phyloP scores from a whole-genome alignment of 2,329 filamentous ascomycete species.

The Colletotrichum sp. region DNA sequence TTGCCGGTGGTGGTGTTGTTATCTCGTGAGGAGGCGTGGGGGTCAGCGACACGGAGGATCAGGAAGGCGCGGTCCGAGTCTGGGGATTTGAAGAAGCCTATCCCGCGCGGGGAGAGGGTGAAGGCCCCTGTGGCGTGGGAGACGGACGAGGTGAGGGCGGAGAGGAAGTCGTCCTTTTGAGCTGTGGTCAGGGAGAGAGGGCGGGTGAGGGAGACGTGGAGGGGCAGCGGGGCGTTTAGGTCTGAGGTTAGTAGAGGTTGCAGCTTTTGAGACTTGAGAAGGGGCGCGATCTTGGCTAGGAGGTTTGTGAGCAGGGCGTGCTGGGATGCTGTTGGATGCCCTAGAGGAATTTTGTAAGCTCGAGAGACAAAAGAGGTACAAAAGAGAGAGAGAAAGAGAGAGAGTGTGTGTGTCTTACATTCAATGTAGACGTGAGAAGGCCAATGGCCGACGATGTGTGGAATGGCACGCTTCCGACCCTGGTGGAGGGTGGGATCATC shows the following conservation, averaged over 20 bases:
- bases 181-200: constrained; percentile 76
- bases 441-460: constrained; percentile 91
- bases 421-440: constrained; percentile 91
- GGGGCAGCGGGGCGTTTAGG: constrained; percentile 75
- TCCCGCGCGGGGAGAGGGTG: constrained; percentile 38
- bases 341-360: constrained; percentile 36
- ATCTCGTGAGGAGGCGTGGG: background rate
- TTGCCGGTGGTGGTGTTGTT: constrained; percentile 30
- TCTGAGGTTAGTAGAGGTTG: constrained; percentile 78
- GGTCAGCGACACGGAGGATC: constrained; percentile 66
- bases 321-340: constrained; percentile 58
- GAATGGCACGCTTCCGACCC: constrained; percentile 80
- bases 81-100: constrained; percentile 57
- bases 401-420: constrained; percentile 62
- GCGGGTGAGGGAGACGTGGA: constrained; percentile 91
- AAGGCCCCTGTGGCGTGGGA: constrained; percentile 38
- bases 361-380: background rate
- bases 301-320: constrained; percentile 50
- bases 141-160: constrained; percentile 53
- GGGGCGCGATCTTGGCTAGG: constrained; percentile 38
- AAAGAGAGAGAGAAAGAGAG: background rate
- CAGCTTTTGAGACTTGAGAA: constrained; percentile 46
- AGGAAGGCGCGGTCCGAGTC: constrained; percentile 81
- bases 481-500: constrained; percentile 88
- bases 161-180: constrained; percentile 73